Evolutionary conservation across 768 basidiomycete species (phyloP), one percentile per base, ranked within the genome.

Genomic region (Amyloporia xantha): DNA sequence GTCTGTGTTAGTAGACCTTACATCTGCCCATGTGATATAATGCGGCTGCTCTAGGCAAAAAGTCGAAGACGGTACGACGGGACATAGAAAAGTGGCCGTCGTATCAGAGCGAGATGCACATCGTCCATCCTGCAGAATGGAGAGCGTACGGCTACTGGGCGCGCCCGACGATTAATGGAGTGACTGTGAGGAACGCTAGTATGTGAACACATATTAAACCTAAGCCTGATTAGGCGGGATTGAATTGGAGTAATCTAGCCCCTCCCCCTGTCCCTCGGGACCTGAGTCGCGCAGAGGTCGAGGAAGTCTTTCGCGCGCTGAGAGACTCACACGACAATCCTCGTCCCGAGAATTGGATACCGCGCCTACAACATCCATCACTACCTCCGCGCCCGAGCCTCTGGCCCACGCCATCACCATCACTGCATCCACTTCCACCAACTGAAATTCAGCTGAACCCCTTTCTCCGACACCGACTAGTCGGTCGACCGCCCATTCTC

Each of bases 381-480:
- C 65, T 81, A 9, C 81, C 79, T 12, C 74, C 75, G 5, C 70
- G 70, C 19, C 77, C 80, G 3, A 43, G 55, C 3, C 62, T 67
- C 17, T 78, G 78, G 77, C 63, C 67, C 35, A 60, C 63, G 7
- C 77, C 74, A 5, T 49, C 51, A 12, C 69, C 66, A 1, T 61
- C 62, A 10, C 64, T 66, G 17, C 67, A 70, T 1, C 62, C 73
- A 4, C 75, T 76, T 43, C 74, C 77, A 10, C 21, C 60, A 5
- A 72, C 69, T 59, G 71, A 74, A 50, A 69, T 74, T 35, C 72
- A 78, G 46, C 66, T 85, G 25, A 81, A 84, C 55, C 81, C 80
- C 0, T 73, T 77, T 54, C 73, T 84, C 27, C 62, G 67, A 46
- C 79, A 79, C 54, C 58, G 63, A 12, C 59, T 63, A 17, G 67